Base-by-base conservation (phyloP, 1,284 basidiomycete species). In the Quambalaria eucalypti region DNA sequence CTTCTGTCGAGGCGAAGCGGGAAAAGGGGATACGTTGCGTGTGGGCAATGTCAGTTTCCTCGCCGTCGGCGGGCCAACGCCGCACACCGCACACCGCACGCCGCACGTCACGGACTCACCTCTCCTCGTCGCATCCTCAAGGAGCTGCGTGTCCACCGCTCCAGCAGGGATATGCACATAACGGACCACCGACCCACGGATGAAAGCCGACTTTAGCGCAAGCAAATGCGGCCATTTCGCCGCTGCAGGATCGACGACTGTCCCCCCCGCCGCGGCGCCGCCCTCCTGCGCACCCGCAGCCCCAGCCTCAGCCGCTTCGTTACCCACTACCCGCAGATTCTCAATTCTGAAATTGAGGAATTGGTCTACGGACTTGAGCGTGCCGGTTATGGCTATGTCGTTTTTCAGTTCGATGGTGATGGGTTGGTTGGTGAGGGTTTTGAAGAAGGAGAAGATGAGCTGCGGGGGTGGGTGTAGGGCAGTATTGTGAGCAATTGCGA, bases 191-290 rank as follows among this genome's bases (percentile, higher is more conserved):
- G 91, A 96, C 57, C 95, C 95, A 55, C 95, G 87, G 69, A 98
- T 98, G 76, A 98, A 99, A 74, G 90, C 93, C 76, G 96, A 98
- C 79, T 93, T 95, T 48, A 98, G 92, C 0, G 95, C 91, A 84
- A 96, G 90, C 93, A 98, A 69, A 10, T 99, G 95, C 23, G 95
- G 95, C 78, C 97, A 90, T 66, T 88, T 81, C 51, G 87, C 86
- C 71, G 92, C 88, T 76, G 97, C 91, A 38, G 90, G 81, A 46
- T 46, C 42, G 21, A 21, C 42, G 16, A 12, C 42, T 25, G 21
- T 26, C 25, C 6, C 42, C 5, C 5, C 25, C 21, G 12, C 42
- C 19, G 21, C 42, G 8, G 9, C 31, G 9, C 16, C 31, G 9
- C 31, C 31, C 8, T 33, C 16, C 31, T 8, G 8, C 31, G 9